Conservation (phyloP, 2,329 filamentous ascomycete genomes). For the Cordyceps farinosa region DNA sequence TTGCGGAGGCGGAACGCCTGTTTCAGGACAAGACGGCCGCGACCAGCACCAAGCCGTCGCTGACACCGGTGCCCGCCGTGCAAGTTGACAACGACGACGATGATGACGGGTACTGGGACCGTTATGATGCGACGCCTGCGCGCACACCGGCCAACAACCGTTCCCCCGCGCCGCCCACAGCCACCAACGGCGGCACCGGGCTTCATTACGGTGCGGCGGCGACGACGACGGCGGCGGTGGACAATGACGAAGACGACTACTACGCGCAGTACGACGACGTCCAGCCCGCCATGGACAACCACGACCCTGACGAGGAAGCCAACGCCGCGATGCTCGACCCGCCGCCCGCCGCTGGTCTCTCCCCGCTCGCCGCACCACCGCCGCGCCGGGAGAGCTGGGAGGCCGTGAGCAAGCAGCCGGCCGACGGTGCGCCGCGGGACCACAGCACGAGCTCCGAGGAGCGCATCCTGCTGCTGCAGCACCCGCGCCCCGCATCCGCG, state of each 20-base stretch:
- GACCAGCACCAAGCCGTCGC: slow-evolving; percentile 11
- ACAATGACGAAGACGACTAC: slow-evolving; percentile 60
- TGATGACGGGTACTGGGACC: slow-evolving; percentile 76
- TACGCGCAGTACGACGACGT: slow-evolving; percentile 74
- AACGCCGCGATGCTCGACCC: slow-evolving; percentile 31
- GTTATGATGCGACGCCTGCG: slow-evolving; percentile 69
- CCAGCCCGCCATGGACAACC: slow-evolving; percentile 75
- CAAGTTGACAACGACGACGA: slow-evolving; percentile 57
- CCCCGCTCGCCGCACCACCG: slow-evolving; percentile 18
- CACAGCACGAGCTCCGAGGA: slow-evolving; percentile 12
- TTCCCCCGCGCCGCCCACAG: slow-evolving; percentile 55
- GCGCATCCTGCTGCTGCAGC: slow-evolving; percentile 37
- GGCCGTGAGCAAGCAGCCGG: slow-evolving; percentile 16
- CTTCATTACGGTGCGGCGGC: slow-evolving; percentile 25
- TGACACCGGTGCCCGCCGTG: slow-evolving; percentile 6
- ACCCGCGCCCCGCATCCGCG: slow-evolving; percentile 52
- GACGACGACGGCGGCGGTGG: slow-evolving; percentile 15
- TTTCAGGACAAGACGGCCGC: slow-evolving; percentile 36
- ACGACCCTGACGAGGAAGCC: slow-evolving; percentile 71
- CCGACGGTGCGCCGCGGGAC: slow-evolving; percentile 1
- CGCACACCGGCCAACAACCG: slow-evolving; percentile 59
- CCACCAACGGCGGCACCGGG: slow-evolving; percentile 24
- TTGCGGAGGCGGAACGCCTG: slow-evolving; percentile 59
- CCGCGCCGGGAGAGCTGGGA: slow-evolving; percentile 25
- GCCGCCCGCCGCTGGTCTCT: slow-evolving; percentile 35